A percentile compares a stretch with the other conserved stretches of the same genome.
These are phyloP conservation scores for Camptophora hylomeconis DNA, from an alignment of 2,329 filamentous ascomycete genomes.

Conservation along the genomic window DNA sequence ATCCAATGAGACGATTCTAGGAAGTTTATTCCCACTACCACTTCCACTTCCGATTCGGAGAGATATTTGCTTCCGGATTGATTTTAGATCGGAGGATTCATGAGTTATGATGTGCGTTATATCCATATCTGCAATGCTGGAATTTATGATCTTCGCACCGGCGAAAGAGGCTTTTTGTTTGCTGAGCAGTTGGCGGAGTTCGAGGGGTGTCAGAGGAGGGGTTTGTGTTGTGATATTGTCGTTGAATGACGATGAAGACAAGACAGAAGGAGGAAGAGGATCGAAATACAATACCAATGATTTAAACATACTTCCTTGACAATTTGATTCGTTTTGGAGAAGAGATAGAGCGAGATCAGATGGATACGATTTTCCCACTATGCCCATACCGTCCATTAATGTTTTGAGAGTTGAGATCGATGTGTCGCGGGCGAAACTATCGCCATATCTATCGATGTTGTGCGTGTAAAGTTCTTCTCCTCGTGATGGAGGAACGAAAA, in stretches of 20 bases:
- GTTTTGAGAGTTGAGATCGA: constrained; percentile 45
- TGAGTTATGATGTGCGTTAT: constrained; percentile 61
- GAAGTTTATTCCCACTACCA: constrained; percentile 40
- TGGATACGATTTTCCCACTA: too few species aligned
- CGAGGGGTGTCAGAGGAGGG: too few species aligned
- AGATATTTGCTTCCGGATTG: constrained; percentile 20
- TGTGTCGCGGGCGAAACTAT: constrained; percentile 68
- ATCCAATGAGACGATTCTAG: constrained; percentile 52
- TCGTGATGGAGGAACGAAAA: constrained; percentile 48
- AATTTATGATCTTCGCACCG: constrained; percentile 43
- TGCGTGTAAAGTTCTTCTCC: constrained; percentile 33
- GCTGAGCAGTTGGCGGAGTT: constrained; percentile 37
- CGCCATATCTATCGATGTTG: constrained; percentile 64
- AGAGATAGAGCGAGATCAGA: too few species aligned
- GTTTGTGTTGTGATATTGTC: constrained; percentile 10
- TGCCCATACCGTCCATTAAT: constrained; percentile 14
- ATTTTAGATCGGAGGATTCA: constrained; percentile 29
- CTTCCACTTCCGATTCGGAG: too few species aligned
- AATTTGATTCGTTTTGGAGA: constrained; percentile 8
- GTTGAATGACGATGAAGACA: constrained; percentile 1
- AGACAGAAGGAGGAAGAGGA: constrained; percentile 3
- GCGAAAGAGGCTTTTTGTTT: constrained; percentile 59
- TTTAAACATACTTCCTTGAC: constrained; percentile 37
- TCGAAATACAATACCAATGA: constrained; percentile 33
- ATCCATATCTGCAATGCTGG: constrained; percentile 35